Conservation (phyloP, 371 early-diverging fungal species). For the Blakeslea trispora region DNA sequence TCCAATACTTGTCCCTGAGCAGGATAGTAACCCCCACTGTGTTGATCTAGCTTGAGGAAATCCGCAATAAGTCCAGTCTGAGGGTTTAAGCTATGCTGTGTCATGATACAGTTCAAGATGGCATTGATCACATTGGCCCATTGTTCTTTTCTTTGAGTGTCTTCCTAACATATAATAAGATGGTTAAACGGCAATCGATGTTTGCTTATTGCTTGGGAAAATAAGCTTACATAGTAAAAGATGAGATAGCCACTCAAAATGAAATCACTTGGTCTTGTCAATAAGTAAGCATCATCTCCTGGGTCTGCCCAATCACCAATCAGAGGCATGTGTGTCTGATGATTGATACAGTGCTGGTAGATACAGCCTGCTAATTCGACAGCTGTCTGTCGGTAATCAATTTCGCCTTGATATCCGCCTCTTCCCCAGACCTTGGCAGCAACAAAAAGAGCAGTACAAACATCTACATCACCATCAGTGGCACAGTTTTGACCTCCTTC, state of each 20-base stretch:
- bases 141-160: constrained; percentile 48
- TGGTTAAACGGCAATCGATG: no score
- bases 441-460: constrained; percentile 59
- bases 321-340: constrained; percentile 56
- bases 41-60: constrained; percentile 50
- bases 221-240: constrained; percentile 56
- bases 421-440: constrained; percentile 60
- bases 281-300: constrained; percentile 54
- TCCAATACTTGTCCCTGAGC: constrained; percentile 52
- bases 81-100: constrained; percentile 49
- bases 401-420: constrained; percentile 50
- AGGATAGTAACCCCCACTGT: constrained; percentile 46
- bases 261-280: constrained; percentile 64
- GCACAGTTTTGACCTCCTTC: constrained; percentile 61
- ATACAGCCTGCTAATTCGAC: constrained; percentile 48
- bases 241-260: constrained; percentile 59
- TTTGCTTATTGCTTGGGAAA: no score
- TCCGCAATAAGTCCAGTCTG: constrained; percentile 65
- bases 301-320: constrained; percentile 66
- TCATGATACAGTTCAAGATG: constrained; percentile 43
- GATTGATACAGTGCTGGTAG: constrained; percentile 59
- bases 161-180: constrained; percentile 36
- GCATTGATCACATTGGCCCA: constrained; percentile 59
- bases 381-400: constrained; percentile 54
- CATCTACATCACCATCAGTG: constrained; percentile 66